These are phyloP conservation scores for Guyanaporus albipodus DNA, from an alignment of 768 basidiomycete genomes.

Conservation along the genomic window DNA sequence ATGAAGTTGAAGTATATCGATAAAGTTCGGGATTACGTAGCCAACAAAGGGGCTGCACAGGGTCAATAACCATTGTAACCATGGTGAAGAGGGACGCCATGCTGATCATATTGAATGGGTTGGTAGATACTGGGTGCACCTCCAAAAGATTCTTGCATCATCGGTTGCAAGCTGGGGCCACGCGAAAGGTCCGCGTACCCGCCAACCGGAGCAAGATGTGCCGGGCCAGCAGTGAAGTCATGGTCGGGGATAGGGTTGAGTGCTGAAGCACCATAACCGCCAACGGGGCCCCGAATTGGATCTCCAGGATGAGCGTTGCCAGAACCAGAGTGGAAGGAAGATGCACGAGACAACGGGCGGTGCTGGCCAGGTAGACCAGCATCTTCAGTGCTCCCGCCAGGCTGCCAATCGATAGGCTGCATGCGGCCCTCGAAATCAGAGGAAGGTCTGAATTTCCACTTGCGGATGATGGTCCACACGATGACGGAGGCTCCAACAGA, in stretches of 20 bases:
- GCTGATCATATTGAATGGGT: slow-evolving; percentile 48
- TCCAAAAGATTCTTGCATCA: slow-evolving; percentile 38
- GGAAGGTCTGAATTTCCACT: slow-evolving; percentile 86
- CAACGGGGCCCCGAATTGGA: slow-evolving; percentile 32
- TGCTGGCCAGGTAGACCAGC: slow-evolving; percentile 43
- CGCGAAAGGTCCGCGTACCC: slow-evolving; percentile 82
- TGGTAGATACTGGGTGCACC: slow-evolving; percentile 42
- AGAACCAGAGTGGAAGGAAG: slow-evolving; percentile 63
- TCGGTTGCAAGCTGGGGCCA: slow-evolving; percentile 65
- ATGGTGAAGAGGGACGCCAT: slow-evolving; percentile 60
- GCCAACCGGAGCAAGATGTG: slow-evolving; percentile 60
- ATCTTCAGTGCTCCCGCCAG: slow-evolving; percentile 46
- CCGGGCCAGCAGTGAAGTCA: slow-evolving; percentile 68
- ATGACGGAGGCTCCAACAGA: slow-evolving; percentile 65
- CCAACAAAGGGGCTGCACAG: not conserved
- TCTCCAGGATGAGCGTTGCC: slow-evolving; percentile 35
- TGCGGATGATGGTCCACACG: slow-evolving; percentile 87
- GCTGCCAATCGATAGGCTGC: slow-evolving; percentile 86
- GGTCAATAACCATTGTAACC: slow-evolving; percentile 27
- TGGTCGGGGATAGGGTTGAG: slow-evolving; percentile 60
- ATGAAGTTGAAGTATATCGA: slow-evolving; percentile 6
- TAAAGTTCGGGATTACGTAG: not conserved
- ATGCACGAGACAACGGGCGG: slow-evolving; percentile 52
- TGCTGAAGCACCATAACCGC: slow-evolving; percentile 23
- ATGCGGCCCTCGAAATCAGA: slow-evolving; percentile 78